Evolutionary conservation across 371 early-diverging fungal species (phyloP), one percentile per base, ranked within the genome.

Genomic region (Mortierella sp.): DNA sequence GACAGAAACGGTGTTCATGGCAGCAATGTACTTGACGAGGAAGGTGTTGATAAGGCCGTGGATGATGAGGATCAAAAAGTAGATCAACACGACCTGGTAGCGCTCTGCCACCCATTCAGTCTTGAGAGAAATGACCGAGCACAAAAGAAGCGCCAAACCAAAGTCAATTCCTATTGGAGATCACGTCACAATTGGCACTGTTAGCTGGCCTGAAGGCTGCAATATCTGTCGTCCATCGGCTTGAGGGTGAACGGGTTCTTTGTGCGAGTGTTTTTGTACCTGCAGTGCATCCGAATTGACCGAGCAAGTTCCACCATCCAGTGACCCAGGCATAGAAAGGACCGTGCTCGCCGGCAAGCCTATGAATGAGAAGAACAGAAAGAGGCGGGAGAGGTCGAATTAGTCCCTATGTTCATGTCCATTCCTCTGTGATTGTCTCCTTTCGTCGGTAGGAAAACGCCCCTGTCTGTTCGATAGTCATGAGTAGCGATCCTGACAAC

Each of bases 21-120:
- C 46, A 3, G 89, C 86, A 82, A 93, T 91, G 31, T 92, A 80
- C 59, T 74, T 82, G 79, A 89, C 86, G 44, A 87, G 73, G 69
- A 92, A 86, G 24, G 91, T 90, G 76, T 92, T 93, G 74, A 91
- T 89, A 0, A 92, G 74, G 21, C 90, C 93, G 46, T 91, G 91
- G n/a, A 89, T 80, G 31, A 91, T 71, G 51, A 90, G 86, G 55
- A 93, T 83, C n/a, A 83, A 81, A 71, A 91, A 87, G 87, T 92
- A 92, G 34, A 92, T 83, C 31, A 88, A 86, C 37, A 90, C 89
- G 0, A 88, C 90, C 3, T 86, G 73, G 64, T 89, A 87, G 37
- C 89, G 89, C 70, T 79, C 78, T 83, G 88, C 90, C 0, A 74
- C 74, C 70, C 88, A 90, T 48, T 86, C 82, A 19, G 89, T 91